Evolutionary conservation across 139 green algal genomes (phyloP), one percentile per base, ranked within the genome.

Genomic region (Zygnema circumcarinatum): DNA sequence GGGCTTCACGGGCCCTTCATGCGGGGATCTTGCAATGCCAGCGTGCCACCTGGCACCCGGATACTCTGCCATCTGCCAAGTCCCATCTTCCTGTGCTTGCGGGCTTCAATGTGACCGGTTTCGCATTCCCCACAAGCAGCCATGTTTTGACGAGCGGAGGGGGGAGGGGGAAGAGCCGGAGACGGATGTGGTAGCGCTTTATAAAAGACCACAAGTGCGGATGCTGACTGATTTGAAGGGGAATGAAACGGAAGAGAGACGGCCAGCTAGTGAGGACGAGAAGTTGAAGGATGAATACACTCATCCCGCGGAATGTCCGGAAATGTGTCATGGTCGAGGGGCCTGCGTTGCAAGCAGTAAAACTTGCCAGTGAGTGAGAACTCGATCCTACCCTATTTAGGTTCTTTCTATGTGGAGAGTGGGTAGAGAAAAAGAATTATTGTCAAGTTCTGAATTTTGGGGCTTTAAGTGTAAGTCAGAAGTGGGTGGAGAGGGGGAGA

Each of bases 231-330:
- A 72, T 29, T 25, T 25, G 25, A 25, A 29, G 25, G 54, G 54
- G 25, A 72, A 72, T 29, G 54, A 72, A n/a, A n/a, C n/a, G n/a
- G n/a, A n/a, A n/a, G n/a, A n/a, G n/a, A n/a, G 76, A 36, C 76
- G 16, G 52, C 76, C n/a, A 53, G 39, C 29, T 84, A 84, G 32
- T 81, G n/a, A n/a, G n/a, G n/a, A n/a, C n/a, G n/a, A n/a, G n/a
- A n/a, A n/a, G n/a, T n/a, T n/a, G n/a, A n/a, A 72, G 54, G n/a
- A n/a, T n/a, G 25, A 72, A 25, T 25, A 33, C 25, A 72, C 54
- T 25, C 25, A 25, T 72, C 54, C 54, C 25, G 25, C 25, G 54
- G 54, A 72, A 33, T 72, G 54, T 29, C 54, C 54, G 54, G 25
- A 33, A 25, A 72, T 33, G 25, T 72, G 54, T 29, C 29, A 25